Conservation (phyloP, 345 rosid genomes). For the Sonneratia caseolaris region DNA sequence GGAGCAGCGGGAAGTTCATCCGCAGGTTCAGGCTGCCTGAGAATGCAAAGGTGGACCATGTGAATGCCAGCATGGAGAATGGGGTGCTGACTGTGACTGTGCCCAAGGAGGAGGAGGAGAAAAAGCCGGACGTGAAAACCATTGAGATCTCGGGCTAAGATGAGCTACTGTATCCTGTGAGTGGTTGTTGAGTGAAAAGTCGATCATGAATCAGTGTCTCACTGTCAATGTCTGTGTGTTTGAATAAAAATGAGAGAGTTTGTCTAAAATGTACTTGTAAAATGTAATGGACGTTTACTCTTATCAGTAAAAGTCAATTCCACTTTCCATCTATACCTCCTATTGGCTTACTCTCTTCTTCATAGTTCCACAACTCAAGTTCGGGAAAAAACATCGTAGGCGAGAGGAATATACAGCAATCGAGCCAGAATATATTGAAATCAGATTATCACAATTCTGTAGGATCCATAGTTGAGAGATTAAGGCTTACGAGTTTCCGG, state of each 20-base stretch:
- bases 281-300: neutral
- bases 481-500: neutral
- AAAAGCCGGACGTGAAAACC: constrained; percentile 12
- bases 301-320: neutral
- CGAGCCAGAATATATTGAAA: no score
- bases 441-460: no score
- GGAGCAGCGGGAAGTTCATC: constrained; percentile 10
- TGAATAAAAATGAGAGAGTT: neutral
- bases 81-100: constrained; percentile 4
- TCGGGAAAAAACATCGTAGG: neutral
- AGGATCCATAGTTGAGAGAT: neutral
- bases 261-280: neutral
- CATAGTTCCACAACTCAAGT: neutral
- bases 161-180: neutral
- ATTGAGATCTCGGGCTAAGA: constrained; percentile 14
- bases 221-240: neutral
- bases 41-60: constrained; percentile 14
- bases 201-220: neutral
- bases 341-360: neutral
- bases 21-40: constrained; percentile 22
- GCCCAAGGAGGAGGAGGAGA: constrained; percentile 13
- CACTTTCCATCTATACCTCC: neutral
- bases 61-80: constrained; percentile 10
- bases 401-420: no score
- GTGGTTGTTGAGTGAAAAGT: neutral